phyloP scores from a whole-genome alignment of 2,329 filamentous ascomycete genomes.

The Arthrobotrys musiformis region DNA sequence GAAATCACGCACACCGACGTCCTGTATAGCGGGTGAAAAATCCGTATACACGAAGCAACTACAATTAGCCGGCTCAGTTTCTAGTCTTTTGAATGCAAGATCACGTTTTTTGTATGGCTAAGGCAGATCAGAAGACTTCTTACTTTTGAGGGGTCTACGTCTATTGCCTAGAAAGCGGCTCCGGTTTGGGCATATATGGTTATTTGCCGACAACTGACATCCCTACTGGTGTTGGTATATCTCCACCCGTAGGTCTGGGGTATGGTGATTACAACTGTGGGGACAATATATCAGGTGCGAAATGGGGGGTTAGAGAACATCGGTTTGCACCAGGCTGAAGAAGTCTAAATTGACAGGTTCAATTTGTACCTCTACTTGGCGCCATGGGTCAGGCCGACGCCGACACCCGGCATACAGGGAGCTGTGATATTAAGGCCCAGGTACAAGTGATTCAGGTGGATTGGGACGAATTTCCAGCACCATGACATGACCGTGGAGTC shows the following conservation, averaged over 20 bases:
- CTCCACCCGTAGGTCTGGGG: constrained; percentile 27
- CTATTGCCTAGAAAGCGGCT: constrained; percentile 46
- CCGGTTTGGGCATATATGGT: constrained; percentile 45
- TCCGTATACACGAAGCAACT: constrained; percentile 46
- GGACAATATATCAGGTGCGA: constrained; percentile 37
- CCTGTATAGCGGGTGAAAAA: constrained; percentile 41
- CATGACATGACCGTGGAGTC: constrained; percentile 23
- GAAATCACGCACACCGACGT: constrained; percentile 46
- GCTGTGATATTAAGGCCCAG: constrained; percentile 38
- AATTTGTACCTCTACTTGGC: constrained; percentile 12
- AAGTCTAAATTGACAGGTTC: constrained; percentile 20
- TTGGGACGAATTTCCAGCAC: constrained; percentile 35
- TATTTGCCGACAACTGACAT: constrained; percentile 53
- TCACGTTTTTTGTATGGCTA: constrained; percentile 51
- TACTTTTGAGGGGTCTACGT: constrained; percentile 17
- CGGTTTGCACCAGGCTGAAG: constrained; percentile 15
- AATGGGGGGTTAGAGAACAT: constrained; percentile 1
- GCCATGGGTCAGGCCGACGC: constrained; percentile 35
- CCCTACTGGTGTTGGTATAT: constrained; percentile 40
- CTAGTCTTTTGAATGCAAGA: constrained; percentile 37
- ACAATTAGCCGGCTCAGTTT: constrained; percentile 48
- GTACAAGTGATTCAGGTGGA: constrained; percentile 36
- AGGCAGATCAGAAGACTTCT: constrained; percentile 45
- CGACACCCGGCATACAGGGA: constrained; percentile 2
- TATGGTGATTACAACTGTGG: constrained; percentile 30